Base-by-base conservation (phyloP, 2,329 filamentous ascomycete species). In the Ophiostoma himal-ulmi region DNA sequence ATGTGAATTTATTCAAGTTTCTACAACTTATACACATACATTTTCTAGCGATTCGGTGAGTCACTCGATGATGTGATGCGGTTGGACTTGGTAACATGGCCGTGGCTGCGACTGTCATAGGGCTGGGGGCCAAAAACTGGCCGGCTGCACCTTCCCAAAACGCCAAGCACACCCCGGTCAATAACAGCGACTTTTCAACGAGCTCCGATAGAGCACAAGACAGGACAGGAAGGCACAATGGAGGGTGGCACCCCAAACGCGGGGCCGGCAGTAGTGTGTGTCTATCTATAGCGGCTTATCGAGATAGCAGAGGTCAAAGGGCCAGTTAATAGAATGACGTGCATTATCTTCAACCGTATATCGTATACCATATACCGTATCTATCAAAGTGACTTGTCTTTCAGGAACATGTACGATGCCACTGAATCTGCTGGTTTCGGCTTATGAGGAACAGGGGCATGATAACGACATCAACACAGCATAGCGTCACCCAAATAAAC, bases 131-230 rank as follows among this genome's bases (percentile, higher is more conserved):
- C 22, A 26, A 62, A 34, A 13, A 62, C 57, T 11, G 52, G 26
- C 57, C 57, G 57, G 57, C 26, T 62, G 57, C 57, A 62, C 52
- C 52, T 57, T 57, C 52, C 52, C 34, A 48, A 64, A 66, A 36
- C 13, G 30, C 37, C 54, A 30, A 39, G 54, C 41, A 37, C 10
- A 37, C 11, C 22, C 36, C 54, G n/a, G 14, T 48, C 44, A 14
- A 62, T 1, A 67, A 36, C 10, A 67, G 26, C 20, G 52, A 26
- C n/a, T 6, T n/a, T 57, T 22, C 8, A 26, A 44, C 39, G 39
- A 11, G 52, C 52, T 30, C 52, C 52, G 52, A 57, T 22, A 57
- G 10, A 20, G 44, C 4, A 20, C 20, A 48, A 39, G 37, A 39
- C 44, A 48, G 17, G 11, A 48, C 44, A 20, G 17, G 52, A 26